Base-by-base conservation (phyloP, 805 yeast genomes). In the Suhomyces sp. region DNA sequence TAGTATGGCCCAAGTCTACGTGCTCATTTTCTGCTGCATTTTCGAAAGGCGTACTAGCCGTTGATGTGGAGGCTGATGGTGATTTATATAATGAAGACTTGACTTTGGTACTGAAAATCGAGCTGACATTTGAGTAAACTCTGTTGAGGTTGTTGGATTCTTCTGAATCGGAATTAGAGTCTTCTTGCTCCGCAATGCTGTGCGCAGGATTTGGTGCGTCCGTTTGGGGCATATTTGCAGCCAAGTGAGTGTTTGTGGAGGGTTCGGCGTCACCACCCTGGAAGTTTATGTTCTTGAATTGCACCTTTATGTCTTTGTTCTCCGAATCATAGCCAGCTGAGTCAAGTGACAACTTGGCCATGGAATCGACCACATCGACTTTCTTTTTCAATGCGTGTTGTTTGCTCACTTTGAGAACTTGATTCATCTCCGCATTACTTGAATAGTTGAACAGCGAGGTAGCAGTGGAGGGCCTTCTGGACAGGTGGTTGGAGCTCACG, bases 111-210 rank as follows among this genome's bases (percentile, higher is more conserved):
- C 63, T 58, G 50, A 65, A 65, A 39, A 65, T 65, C n/a, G 68
- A 64, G 39, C 64, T 63, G 29, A 63, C 66, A 44, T 65, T 60
- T 15, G 68, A 64, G 46, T 64, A 65, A 3, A 60, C 63, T 40
- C 60, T 56, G 3, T 59, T 55, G 29, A 65, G 53, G 43, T 55
- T 39, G 41, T 50, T 46, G n/a, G 40, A 44, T 9, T 15, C 43
- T 22, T 53, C 55, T 13, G 44, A 43, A 24, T 56, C 56, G 6
- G 52, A 58, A 7, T 50, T 51, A 20, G 51, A 58, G 4, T 55
- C 60, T 6, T 52, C 56, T 6, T 35, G 29, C 21, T 44, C 25
- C 40, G 19, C 27, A 17, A 39, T 39, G 22, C 43, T 19, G 31
- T 27, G 12, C 31, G n/a, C 31, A 12, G 43, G 13, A n/a, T 20